Conservation (phyloP, 2,329 filamentous ascomycete species). For the Sclerotinia sclerotiorum region DNA sequence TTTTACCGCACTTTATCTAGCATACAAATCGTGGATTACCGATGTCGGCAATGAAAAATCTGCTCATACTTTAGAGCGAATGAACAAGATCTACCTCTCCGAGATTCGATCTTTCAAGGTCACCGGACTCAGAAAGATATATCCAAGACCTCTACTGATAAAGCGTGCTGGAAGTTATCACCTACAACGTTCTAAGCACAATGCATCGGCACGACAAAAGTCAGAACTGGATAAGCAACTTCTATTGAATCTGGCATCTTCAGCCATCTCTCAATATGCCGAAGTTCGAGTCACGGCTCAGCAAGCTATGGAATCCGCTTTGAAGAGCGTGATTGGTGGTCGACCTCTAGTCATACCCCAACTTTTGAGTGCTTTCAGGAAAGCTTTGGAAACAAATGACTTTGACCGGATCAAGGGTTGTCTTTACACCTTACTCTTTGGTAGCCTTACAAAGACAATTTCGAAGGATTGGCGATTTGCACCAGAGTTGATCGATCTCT, state of each 20-base stretch:
- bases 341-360: conserved; percentile 85
- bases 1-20: conserved; percentile 88
- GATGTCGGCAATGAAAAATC: conserved; percentile 96
- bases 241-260: conserved; percentile 83
- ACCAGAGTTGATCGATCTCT: conserved; percentile 82
- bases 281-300: conserved; percentile 95
- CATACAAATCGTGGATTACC: conserved; percentile 94
- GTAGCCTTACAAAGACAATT: conserved; percentile 82
- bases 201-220: conserved; percentile 81
- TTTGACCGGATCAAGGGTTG: conserved; percentile 92
- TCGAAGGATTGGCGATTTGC: conserved; percentile 94
- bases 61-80: conserved; percentile 86
- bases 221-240: conserved; percentile 86
- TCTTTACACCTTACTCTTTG: conserved; percentile 86
- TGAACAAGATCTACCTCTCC: conserved; percentile 78
- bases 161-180: conserved; percentile 94
- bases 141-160: conserved; percentile 87
- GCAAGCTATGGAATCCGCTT: conserved; percentile 84
- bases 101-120: conserved; percentile 94
- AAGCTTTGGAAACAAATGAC: conserved; percentile 75
- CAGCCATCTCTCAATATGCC: conserved; percentile 86
- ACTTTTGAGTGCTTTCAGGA: conserved; percentile 75
- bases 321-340: conserved; percentile 87
- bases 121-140: conserved; percentile 85
- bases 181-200: conserved; percentile 89